Percentiles rank a stretch among this genome's conserved stretches.
phyloP scores from a whole-genome alignment of 148 eudicot species.

The Rhododendron henanense region DNA sequence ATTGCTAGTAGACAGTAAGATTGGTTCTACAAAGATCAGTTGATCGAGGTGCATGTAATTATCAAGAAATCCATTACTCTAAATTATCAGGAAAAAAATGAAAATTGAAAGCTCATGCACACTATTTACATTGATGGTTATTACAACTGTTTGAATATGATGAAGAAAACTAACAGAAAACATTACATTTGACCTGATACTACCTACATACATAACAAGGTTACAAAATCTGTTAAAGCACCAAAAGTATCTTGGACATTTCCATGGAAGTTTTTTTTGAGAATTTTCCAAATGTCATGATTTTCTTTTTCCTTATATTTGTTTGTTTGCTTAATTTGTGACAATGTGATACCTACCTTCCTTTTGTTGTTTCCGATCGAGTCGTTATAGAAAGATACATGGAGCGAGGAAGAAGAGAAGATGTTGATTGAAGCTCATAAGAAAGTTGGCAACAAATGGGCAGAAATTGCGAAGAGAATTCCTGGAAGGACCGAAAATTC shows the following conservation, averaged over 20 bases:
- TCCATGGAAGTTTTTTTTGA: background rate
- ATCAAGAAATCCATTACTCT: too few species aligned
- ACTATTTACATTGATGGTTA: background rate
- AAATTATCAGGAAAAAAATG: background rate
- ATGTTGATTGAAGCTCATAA: conserved; percentile 53
- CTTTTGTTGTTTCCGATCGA: background rate
- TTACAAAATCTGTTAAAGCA: background rate
- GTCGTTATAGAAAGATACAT: conserved; percentile 44
- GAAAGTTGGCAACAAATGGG: conserved; percentile 66
- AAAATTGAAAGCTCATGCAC: background rate
- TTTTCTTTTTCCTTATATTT: background rate
- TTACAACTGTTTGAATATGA: background rate
- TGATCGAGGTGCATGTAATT: background rate
- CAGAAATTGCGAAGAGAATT: conserved; percentile 63
- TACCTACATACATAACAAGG: background rate
- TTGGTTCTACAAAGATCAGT: background rate
- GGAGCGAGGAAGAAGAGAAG: conserved; percentile 81
- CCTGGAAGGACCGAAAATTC: conserved; percentile 72
- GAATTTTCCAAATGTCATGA: background rate
- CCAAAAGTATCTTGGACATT: background rate
- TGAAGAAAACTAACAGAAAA: background rate
- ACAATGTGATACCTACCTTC: background rate
- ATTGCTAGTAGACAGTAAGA: background rate
- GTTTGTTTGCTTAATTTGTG: background rate
- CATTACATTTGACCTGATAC: background rate